These are phyloP conservation scores for Abortiporus biennis DNA, from an alignment of 1,284 basidiomycete genomes.

Conservation along the genomic window DNA sequence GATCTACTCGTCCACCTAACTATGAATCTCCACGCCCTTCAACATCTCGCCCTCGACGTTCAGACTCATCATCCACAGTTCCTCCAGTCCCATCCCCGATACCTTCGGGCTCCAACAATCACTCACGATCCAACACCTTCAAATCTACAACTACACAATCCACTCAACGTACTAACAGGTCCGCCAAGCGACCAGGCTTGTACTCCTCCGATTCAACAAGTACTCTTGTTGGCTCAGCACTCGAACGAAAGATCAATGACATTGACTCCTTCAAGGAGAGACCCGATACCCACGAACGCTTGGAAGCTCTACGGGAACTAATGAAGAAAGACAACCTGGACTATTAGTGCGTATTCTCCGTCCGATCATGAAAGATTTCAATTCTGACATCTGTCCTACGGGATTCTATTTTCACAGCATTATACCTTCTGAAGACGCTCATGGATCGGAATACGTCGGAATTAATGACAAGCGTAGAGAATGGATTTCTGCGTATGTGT, in stretches of 20 bases:
- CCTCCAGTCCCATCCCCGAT: conserved; percentile 11
- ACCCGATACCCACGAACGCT: conserved; percentile 53
- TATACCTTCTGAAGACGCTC: conserved; percentile 83
- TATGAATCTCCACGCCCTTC: conserved; percentile 29
- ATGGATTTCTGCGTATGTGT: conserved; percentile 74
- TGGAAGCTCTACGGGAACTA: conserved; percentile 61
- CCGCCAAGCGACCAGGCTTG: conserved; percentile 34
- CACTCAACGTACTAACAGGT: conserved; percentile 6
- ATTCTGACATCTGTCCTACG: neutral
- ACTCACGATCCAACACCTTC: conserved; percentile 22
- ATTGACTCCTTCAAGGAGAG: conserved; percentile 45
- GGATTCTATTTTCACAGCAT: conserved; percentile 33
- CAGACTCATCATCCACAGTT: conserved; percentile 4
- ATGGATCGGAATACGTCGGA: conserved; percentile 85
- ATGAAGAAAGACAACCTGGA: conserved; percentile 75
- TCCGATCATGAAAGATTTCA: conserved; percentile 4
- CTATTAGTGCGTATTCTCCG: conserved; percentile 67
- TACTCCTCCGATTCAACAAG: conserved; percentile 55
- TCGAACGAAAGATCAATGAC: conserved; percentile 62
- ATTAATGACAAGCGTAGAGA: conserved; percentile 76
- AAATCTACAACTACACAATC: conserved; percentile 19
- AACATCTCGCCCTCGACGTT: conserved; percentile 27
- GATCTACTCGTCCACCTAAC: conserved; percentile 29
- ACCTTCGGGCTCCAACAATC: conserved; percentile 12
- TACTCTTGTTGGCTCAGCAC: conserved; percentile 67